Evolutionary conservation across 352 stramenopile species (phyloP), one percentile per base, ranked within the genome.

Genomic region (Blastocystis sp.): DNA sequence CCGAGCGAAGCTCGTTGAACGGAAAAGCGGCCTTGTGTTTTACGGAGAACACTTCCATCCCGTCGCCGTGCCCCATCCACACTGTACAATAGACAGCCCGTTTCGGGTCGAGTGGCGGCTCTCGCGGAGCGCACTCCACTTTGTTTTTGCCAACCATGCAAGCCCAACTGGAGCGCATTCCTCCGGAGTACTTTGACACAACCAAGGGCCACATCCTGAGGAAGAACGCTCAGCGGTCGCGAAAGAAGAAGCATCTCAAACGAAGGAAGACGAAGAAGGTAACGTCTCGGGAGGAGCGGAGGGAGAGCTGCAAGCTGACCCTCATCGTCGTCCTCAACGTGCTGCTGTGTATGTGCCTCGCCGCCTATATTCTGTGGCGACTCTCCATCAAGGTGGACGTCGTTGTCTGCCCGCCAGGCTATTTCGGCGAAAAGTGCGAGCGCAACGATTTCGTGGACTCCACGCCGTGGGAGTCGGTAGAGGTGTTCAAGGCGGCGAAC

Each of bases 361-460:
- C 7, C 21, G 24, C 10, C 34, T 52, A 48, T n/a, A 45, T 74
- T 74, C 2, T 74, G 28, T 74, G 24, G 24, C n/a, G 64, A 43
- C 43, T 11, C 17, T 52, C 43, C 17, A 38, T 48, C 1, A 21
- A 1, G 42, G 24, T 52, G 17, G 17, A 74, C 24, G 57, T 14
- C 17, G 3, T 84, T 43, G 59, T 59, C 10, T 84, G 74, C 69
- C 74, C 74, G 2, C 42, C 2, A 38, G 74, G 52, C 4, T 84
- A 70, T 28, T 84, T 59, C 48, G 74, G 74, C 1, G 52, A 66
- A 59, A 66, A 70, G 24, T 84, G 74, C 42, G 54, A 84, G 40
- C 24, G 74, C 48, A 68, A 84, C 60, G 74, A 84, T 45, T 84
- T 84, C 57, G 24, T 84, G 17, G 74, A 84, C 66, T 38, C 21